These are phyloP conservation scores for Magnolia officinalis DNA, from an alignment of 164 flowering plant species.

Conservation along the genomic window DNA sequence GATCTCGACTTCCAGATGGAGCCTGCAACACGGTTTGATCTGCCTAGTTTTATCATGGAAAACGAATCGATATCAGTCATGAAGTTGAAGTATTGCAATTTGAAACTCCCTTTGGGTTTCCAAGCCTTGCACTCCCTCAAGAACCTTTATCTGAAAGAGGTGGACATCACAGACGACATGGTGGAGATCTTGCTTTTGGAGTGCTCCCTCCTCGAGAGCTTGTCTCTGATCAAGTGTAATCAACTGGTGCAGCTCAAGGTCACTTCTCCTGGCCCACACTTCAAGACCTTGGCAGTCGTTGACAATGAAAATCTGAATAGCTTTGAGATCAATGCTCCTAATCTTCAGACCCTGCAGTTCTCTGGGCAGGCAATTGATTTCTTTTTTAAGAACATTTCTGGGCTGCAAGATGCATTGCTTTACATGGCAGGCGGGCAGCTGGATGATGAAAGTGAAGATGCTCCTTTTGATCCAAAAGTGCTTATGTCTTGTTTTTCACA, in stretches of 20 bases:
- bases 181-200: neutral
- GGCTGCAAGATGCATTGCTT: neutral
- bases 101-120: neutral
- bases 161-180: neutral
- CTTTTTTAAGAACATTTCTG: neutral
- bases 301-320: neutral
- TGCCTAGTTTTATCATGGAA: neutral
- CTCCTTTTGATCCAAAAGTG: neutral
- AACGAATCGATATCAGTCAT: neutral
- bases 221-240: neutral
- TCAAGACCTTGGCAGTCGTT: neutral
- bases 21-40: neutral
- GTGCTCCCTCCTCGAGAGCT: neutral
- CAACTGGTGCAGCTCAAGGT: neutral
- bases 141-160: neutral
- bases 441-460: neutral
- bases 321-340: neutral
- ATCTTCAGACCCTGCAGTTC: neutral
- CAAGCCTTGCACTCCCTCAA: neutral
- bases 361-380: neutral
- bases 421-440: neutral
- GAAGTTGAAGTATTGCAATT: neutral
- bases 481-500: neutral
- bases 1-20: neutral
- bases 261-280: neutral